Base-by-base conservation (phyloP, 192 early-diverging fungal species). In the Rhizoclosmatium sp. region DNA sequence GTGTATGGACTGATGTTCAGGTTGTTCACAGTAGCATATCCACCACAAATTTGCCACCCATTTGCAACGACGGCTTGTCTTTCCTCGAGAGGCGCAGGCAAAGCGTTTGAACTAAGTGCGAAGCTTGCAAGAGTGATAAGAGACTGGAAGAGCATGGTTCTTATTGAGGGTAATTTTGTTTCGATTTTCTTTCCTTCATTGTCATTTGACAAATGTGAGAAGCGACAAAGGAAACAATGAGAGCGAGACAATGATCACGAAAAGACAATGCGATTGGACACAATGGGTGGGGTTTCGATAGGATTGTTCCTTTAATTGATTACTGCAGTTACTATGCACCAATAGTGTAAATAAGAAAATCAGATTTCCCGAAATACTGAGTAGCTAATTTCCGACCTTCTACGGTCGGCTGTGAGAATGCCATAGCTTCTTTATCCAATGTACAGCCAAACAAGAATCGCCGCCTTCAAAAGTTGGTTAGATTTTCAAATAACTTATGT, bases 321-420 rank as follows among this genome's bases (percentile, higher is more conserved):
- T 31, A 31, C 31, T 31, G 31, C 31, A 31, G 31, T 31, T 31
- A 31, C 31, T 31, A 31, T 31, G 31, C 31, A 31, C 31, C 61
- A 21, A 69, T 19, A 59, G 72, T 47, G 59, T 79, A 79, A n/a
- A 79, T 69, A 4, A 79, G 62, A 59, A 79, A 79, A 44, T 79
- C 78, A 12, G 3, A 40, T n/a, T 46, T 79, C 12, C 60, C 59
- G 41, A 79, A 79, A 45, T 40, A 79, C 47, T 48, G 16, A 9
- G 39, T 39, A 2, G 56, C 78, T 23, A 79, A 41, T 31, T 47
- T 71, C 23, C 21, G 4, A 9, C 78, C 78, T 47, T 45, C 42
- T 10, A 51, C 42, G 2, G 78, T 79, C 4, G 78, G 78, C 42
- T 79, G 78, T 40, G 78, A 79, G 51, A 79, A 79, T 3, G 78